Percentiles rank a stretch among this genome's conserved stretches.
Conservation (phyloP, 2,329 filamentous ascomycete species). For the Nectriaceae sp. region DNA sequence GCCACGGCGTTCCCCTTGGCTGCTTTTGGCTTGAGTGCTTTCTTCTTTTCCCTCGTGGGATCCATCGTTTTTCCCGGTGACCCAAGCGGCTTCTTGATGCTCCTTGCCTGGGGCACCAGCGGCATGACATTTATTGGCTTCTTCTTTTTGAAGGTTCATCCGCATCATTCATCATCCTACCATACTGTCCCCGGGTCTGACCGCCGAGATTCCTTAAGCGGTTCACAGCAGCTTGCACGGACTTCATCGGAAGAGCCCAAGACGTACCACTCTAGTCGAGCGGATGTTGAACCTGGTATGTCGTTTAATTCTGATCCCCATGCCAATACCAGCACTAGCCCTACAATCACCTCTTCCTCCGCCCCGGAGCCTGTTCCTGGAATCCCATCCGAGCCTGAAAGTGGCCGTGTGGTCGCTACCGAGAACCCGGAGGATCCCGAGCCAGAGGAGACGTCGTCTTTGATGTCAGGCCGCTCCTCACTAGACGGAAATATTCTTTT, state of each 20-base stretch:
- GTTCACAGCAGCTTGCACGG: slow-evolving; percentile 41
- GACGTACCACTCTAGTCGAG: slow-evolving; percentile 37
- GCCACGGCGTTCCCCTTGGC: slow-evolving; percentile 92
- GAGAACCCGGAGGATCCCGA: slow-evolving; percentile 40
- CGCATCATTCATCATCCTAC: slow-evolving; percentile 53
- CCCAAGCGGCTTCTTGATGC: slow-evolving; percentile 76
- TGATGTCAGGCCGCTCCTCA: slow-evolving; percentile 67
- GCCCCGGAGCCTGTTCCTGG: slow-evolving; percentile 21
- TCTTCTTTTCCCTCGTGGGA: slow-evolving; percentile 88
- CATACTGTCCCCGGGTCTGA: slow-evolving; percentile 51
- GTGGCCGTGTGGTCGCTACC: slow-evolving; percentile 27
- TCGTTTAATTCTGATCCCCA: slow-evolving; percentile 37
- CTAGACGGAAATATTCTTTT: slow-evolving; percentile 52
- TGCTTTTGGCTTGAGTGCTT: slow-evolving; percentile 91
- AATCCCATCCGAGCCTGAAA: slow-evolving; percentile 28
- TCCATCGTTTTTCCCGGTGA: slow-evolving; percentile 79
- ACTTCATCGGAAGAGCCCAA: slow-evolving; percentile 47
- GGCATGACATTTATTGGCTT: slow-evolving; percentile 74
- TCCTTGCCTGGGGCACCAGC: slow-evolving; percentile 80
- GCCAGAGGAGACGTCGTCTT: slow-evolving; percentile 75
- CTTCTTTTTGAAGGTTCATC: slow-evolving; percentile 81
- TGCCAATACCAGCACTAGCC: slow-evolving; percentile 34
- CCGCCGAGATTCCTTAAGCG: slow-evolving; percentile 11
- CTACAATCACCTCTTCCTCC: slow-evolving; percentile 21
- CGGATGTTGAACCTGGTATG: slow-evolving; percentile 67